phyloP scores from a whole-genome alignment of 1,139 yeast genomes.

The Blastobotrys malaysiensis region DNA sequence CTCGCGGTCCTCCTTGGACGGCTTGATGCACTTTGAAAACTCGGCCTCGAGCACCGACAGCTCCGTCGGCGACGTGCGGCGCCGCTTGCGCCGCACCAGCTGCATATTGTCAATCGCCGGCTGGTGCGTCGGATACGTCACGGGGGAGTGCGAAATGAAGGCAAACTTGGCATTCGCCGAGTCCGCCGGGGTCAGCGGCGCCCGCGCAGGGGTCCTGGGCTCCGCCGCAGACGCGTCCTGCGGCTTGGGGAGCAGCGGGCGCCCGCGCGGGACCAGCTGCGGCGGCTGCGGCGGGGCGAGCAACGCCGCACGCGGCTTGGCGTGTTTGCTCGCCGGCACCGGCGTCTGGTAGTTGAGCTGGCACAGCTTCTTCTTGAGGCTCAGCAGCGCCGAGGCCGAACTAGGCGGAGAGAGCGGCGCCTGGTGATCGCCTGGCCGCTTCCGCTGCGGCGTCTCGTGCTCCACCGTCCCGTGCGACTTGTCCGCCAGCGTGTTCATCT shows the following conservation, averaged over 20 bases:
- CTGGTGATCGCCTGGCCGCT: neutral
- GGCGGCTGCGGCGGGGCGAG: neutral
- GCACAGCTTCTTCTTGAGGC: neutral
- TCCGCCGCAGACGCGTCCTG: neutral
- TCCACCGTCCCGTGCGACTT: neutral
- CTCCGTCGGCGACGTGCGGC: constrained; percentile 90
- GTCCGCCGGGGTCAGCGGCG: neutral
- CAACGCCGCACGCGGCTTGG: constrained; percentile 1
- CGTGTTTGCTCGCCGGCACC: neutral
- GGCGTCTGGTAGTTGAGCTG: constrained; percentile 1
- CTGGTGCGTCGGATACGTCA: constrained; percentile 76
- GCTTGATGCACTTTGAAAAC: constrained; percentile 72
- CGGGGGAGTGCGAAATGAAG: constrained; percentile 76
- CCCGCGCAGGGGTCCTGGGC: neutral
- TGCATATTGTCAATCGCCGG: constrained; percentile 87
- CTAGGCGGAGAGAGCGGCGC: neutral
- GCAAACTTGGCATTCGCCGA: constrained; percentile 43
- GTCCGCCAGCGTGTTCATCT: neutral
- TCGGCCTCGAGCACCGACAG: constrained; percentile 73
- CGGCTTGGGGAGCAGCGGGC: neutral
- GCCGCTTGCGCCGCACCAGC: constrained; percentile 84
- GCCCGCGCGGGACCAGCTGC: neutral
- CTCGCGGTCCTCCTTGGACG: constrained; percentile 67
- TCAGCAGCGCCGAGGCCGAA: neutral
- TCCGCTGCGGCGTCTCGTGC: neutral